Percentiles rank a stretch among this genome's conserved stretches.
These are phyloP conservation scores for Tulasnella sp. DNA, from an alignment of 768 basidiomycete species.

Conservation along the genomic window DNA sequence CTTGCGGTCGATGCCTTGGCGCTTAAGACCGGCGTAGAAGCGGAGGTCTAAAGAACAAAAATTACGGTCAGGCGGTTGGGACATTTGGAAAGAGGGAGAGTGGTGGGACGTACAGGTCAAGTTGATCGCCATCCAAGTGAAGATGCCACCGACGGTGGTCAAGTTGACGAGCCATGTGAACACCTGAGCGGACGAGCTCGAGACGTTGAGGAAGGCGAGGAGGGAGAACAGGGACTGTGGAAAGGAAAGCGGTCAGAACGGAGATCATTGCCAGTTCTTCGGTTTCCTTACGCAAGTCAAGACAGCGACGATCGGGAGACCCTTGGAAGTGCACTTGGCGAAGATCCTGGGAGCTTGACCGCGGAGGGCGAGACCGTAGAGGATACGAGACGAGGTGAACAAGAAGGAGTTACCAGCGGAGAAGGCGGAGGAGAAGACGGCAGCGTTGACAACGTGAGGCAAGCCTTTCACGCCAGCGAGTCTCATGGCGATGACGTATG, in stretches of 20 bases:
- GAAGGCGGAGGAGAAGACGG: slow-evolving; percentile 55
- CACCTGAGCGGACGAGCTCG: slow-evolving; percentile 39
- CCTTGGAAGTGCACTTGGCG: slow-evolving; percentile 52
- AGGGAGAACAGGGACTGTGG: slow-evolving; percentile 49
- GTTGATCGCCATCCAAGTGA: slow-evolving; percentile 66
- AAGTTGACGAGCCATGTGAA: slow-evolving; percentile 52
- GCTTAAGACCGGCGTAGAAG: slow-evolving; percentile 51
- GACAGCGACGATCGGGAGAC: slow-evolving; percentile 55
- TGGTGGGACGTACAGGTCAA: slow-evolving; percentile 17
- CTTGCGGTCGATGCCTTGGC: slow-evolving; percentile 52
- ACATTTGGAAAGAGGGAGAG: background rate
- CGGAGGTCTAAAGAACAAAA: slow-evolving; percentile 60
- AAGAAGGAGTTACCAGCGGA: slow-evolving; percentile 39
- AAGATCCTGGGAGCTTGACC: slow-evolving; percentile 53
- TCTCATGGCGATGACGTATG: slow-evolving; percentile 82
- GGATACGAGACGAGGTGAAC: slow-evolving; percentile 40
- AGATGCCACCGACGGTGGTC: slow-evolving; percentile 67
- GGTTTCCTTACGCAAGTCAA: slow-evolving; percentile 37
- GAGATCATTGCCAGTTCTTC: background rate
- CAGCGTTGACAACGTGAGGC: slow-evolving; percentile 72
- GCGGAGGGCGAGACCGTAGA: slow-evolving; percentile 48
- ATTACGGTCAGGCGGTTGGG: slow-evolving; percentile 35
- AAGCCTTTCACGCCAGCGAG: slow-evolving; percentile 68
- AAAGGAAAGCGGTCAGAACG: background rate
- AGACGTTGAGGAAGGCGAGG: slow-evolving; percentile 68